Conservation (phyloP, 176 grass and related monocot species). For the Aegilops longissima region DNA sequence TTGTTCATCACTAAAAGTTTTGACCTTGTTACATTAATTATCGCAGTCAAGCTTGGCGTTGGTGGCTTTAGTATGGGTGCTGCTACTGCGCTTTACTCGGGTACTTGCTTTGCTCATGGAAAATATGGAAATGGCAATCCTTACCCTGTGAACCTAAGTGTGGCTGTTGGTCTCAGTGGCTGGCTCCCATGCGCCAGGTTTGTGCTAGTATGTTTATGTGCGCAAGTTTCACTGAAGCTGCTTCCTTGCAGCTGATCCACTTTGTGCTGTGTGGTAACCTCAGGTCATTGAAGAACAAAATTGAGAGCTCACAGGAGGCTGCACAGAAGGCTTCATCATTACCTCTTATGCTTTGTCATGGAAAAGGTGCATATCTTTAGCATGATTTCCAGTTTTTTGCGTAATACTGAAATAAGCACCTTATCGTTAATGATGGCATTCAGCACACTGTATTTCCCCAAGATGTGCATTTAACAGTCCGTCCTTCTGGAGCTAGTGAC, state of each 20-base stretch:
- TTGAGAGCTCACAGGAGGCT: constrained; percentile 83
- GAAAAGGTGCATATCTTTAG: constrained; percentile 64
- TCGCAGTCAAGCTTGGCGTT: constrained; percentile 86
- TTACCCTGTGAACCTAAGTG: constrained; percentile 76
- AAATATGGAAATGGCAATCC: constrained; percentile 92
- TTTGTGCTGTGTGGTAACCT: neutral
- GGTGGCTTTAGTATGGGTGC: constrained; percentile 99
- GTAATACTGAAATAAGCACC: constrained; percentile 1
- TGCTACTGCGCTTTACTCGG: constrained; percentile 84
- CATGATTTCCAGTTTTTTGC: constrained; percentile 1
- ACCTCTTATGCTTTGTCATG: constrained; percentile 94
- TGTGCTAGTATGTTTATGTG: constrained; percentile 20
- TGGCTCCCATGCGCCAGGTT: constrained; percentile 96
- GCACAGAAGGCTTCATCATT: constrained; percentile 75
- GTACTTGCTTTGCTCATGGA: constrained; percentile 83
- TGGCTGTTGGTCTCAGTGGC: constrained; percentile 84
- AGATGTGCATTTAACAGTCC: neutral
- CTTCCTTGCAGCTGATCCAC: neutral
- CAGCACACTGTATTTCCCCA: neutral
- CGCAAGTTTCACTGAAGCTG: neutral
- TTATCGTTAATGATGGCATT: neutral
- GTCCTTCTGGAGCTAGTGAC: neutral
- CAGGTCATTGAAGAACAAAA: constrained; percentile 86
- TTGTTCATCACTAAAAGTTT: constrained; percentile 19
- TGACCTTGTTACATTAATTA: constrained; percentile 5